Base-by-base conservation (phyloP, 345 rosid genomes). In the Brassica cretica region DNA sequence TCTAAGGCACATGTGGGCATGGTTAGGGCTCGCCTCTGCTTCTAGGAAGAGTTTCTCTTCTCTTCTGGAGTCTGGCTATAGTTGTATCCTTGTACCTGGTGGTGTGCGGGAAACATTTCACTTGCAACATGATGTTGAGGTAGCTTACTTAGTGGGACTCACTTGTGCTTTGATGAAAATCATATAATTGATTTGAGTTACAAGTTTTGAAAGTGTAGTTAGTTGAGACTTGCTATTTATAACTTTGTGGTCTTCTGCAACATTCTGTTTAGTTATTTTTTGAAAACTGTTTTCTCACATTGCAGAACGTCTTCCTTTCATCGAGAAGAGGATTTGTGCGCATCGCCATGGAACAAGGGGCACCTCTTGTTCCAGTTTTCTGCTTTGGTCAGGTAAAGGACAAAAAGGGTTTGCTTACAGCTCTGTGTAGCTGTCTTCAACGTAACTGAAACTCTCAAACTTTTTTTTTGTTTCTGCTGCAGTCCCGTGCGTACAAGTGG, bases 361-460 rank as follows among this genome's bases (percentile, higher is more conserved):
- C 56, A 8, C 93, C 99, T n/a, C 84, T 95, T 66, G 99, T 95
- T 84, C 99, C 99, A 29, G 97, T 95, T 74, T 91, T 95, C 86
- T 81, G 91, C 88, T 93, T 85, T 72, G 98, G 99, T 71, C 98
- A 92, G 84, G 98, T 92, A 84, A 51, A 39, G 33, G 15, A 3
- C 3, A 44, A 21, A 21, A 3, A 3, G 16, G 16, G 6, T 46
- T 46, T 46, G 53, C 53, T n/a, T 49, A 39, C 66, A 14, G 46
- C 29, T 72, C 53, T 68, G 12, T 56, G 44, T 39, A 65, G 41
- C 61, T 68, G 44, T 73, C 59, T 68, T 69, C 7, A 3, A 3
- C 0, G 68, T 41, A 21, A 21, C 64, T 73, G 25, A n/a, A 5
- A 15, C 24, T 6, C 24, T 55, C 53, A 33, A 39, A 49, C 56